Evolutionary conservation across 257 asterid species (phyloP), one percentile per base, ranked within the genome.

Genomic region (Craterostigma plantagineum): DNA sequence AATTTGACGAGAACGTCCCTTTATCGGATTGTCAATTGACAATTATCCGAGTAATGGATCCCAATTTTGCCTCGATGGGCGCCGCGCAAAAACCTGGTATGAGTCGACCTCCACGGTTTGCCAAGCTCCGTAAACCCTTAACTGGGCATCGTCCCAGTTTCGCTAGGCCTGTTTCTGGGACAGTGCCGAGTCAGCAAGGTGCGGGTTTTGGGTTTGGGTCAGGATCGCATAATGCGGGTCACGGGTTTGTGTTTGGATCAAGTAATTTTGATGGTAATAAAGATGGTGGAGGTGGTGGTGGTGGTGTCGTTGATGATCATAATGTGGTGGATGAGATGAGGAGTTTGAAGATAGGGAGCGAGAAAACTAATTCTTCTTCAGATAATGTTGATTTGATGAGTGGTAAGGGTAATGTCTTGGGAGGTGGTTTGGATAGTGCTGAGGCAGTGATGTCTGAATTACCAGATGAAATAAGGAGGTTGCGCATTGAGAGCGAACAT

Each of bases 101-200:
- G 11, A 53, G 81, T 27, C 72, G 87, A 7, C 71, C 78, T 45
- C 69, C 92, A 38, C 74, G 98, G 38, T 45, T 79, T 18, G 57
- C 56, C 34, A 78, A 81, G 66, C 75, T 62, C 33, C 77, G 82
- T 63, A 82, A 75, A 62, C 67, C 83, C 47, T 49, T 55, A 56
- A 41, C 67, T 8, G 66, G 75, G 38, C 63, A 63, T 34, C 69
- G 70, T 9, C 63, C 72, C 45, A 73, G 62, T 63, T 62, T 66
- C 23, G 62, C 11, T 14, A 12, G 66, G 43, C 46, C 77, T 46
- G 61, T 43, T 8, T 48, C 66, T 11, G 71, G 62, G 17, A 38
- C 38, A 9, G 60, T 44, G 18, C 30, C 50, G 34, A 69, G 57
- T 7, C 34, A 14, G 35, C 63, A 43, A 30, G 69, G 47, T 52